A percentile compares a stretch with the other conserved stretches of the same genome.
Evolutionary conservation across 805 yeast species (phyloP).

Genomic region (Schwanniomyces pseudopolymorphus): DNA sequence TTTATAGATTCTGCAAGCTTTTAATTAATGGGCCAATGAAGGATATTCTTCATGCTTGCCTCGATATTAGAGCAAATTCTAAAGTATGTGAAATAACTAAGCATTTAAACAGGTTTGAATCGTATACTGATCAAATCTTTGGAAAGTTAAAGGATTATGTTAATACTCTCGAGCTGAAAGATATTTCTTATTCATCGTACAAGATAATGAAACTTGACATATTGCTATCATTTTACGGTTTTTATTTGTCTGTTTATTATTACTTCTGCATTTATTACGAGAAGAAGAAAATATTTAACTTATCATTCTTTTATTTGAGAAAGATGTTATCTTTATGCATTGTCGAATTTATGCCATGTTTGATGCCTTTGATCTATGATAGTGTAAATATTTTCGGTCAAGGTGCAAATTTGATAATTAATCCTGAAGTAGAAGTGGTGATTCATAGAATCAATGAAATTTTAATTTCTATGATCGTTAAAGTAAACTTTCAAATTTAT

Average conservation of each 20-base stretch:
- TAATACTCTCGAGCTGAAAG: conserved; percentile 3
- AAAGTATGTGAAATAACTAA: conserved; percentile 30
- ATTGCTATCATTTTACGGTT: conserved; percentile 19
- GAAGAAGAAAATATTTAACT: conserved; percentile 17
- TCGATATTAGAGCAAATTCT: conserved; percentile 35
- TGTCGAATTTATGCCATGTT: conserved; percentile 23
- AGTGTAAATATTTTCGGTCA: conserved; percentile 15
- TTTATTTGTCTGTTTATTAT: conserved; percentile 23
- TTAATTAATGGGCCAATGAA: conserved; percentile 29
- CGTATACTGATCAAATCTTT: conserved; percentile 19
- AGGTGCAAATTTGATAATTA: conserved; percentile 30
- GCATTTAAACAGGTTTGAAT: conserved; percentile 31
- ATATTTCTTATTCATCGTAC: not conserved
- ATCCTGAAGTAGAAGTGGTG: conserved; percentile 26
- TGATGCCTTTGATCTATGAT: conserved; percentile 19
- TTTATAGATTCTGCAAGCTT: conserved; percentile 21
- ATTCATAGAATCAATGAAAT: conserved; percentile 35
- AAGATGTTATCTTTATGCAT: conserved; percentile 20
- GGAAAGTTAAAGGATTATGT: conserved; percentile 15
- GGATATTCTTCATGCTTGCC: conserved; percentile 30
- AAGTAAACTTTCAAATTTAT: conserved; percentile 5
- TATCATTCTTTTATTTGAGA: conserved; percentile 32
- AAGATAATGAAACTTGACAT: conserved; percentile 11
- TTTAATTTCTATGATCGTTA: conserved; percentile 5
- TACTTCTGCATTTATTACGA: conserved; percentile 43